These are phyloP conservation scores for Malus fusca DNA, from an alignment of 306 rosid species.

Conservation along the genomic window DNA sequence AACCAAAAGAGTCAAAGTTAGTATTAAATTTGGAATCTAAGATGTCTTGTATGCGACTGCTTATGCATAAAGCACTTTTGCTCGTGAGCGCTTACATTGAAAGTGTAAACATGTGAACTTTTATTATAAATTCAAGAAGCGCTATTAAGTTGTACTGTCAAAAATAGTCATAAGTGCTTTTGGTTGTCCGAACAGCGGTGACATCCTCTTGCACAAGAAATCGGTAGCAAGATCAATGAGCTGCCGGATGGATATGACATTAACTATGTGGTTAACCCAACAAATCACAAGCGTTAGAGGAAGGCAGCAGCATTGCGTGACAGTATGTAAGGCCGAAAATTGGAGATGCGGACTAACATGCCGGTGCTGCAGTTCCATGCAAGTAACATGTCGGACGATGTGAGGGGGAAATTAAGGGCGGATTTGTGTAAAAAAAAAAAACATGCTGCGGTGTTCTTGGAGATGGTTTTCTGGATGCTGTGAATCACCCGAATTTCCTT, in stretches of 20 bases:
- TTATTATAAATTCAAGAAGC: not conserved
- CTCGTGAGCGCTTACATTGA: not conserved
- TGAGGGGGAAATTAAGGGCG: conserved; percentile 35
- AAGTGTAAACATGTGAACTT: not conserved
- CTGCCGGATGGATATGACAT: conserved; percentile 48
- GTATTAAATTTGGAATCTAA: too few species aligned
- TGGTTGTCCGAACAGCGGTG: conserved; percentile 43
- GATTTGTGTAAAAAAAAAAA: conserved; percentile 10
- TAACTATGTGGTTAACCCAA: conserved; percentile 45
- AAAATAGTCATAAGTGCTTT: too few species aligned
- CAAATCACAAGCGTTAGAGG: not conserved
- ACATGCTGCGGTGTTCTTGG: conserved; percentile 42
- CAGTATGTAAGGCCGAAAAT: conserved; percentile 44
- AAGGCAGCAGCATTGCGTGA: conserved; percentile 38
- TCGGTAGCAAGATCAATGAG: conserved; percentile 32
- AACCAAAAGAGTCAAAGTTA: too few species aligned
- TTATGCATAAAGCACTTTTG: not conserved
- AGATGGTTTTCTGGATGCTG: conserved; percentile 63
- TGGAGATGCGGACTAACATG: conserved; percentile 63
- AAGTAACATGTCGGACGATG: conserved; percentile 25
- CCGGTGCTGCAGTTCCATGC: conserved; percentile 53
- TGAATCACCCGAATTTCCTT: conserved; percentile 41
- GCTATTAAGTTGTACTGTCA: too few species aligned
- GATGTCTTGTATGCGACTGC: too few species aligned
- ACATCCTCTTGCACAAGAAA: conserved; percentile 41